Evolutionary conservation across 2,329 filamentous ascomycete species (phyloP).

Genomic region (Colletotrichum incanum): DNA sequence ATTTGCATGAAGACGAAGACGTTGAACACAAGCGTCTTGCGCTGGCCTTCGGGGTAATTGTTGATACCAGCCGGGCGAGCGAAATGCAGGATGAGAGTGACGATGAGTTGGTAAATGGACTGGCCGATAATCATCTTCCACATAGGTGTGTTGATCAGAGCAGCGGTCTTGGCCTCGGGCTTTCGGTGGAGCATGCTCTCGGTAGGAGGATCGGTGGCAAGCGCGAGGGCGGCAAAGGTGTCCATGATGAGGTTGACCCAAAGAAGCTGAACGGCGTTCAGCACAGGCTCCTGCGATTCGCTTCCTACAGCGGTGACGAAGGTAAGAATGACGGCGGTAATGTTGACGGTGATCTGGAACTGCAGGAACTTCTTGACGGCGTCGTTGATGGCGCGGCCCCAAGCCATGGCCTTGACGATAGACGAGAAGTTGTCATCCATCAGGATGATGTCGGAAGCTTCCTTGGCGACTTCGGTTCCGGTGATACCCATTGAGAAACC

Average conservation of each 20-base stretch:
- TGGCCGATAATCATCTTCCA: constrained; percentile 94
- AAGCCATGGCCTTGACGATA: constrained; percentile 74
- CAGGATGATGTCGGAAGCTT: constrained; percentile 74
- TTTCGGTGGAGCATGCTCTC: constrained; percentile 79
- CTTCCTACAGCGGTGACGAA: constrained; percentile 83
- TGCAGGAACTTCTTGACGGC: constrained; percentile 77
- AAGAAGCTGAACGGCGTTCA: constrained; percentile 84
- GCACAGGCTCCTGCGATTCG: constrained; percentile 74
- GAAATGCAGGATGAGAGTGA: constrained; percentile 81
- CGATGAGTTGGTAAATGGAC: constrained; percentile 81
- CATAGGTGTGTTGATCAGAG: constrained; percentile 83
- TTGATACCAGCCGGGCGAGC: constrained; percentile 64
- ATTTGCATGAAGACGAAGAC: constrained; percentile 91
- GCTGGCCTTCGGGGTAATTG: constrained; percentile 58
- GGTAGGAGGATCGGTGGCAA: constrained; percentile 82
- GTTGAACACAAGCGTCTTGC: constrained; percentile 83
- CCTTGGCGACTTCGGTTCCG: constrained; percentile 76
- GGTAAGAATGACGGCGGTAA: constrained; percentile 83
- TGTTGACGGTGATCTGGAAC: constrained; percentile 81
- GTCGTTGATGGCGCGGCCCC: constrained; percentile 76
- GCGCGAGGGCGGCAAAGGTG: constrained; percentile 83
- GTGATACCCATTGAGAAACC: constrained; percentile 80
- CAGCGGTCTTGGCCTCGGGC: constrained; percentile 81
- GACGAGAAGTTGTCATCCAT: constrained; percentile 76
- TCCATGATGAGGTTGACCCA: constrained; percentile 93